Evolutionary conservation across 2,329 filamentous ascomycete species (phyloP).

Genomic region (Thielaviopsis cerberus): DNA sequence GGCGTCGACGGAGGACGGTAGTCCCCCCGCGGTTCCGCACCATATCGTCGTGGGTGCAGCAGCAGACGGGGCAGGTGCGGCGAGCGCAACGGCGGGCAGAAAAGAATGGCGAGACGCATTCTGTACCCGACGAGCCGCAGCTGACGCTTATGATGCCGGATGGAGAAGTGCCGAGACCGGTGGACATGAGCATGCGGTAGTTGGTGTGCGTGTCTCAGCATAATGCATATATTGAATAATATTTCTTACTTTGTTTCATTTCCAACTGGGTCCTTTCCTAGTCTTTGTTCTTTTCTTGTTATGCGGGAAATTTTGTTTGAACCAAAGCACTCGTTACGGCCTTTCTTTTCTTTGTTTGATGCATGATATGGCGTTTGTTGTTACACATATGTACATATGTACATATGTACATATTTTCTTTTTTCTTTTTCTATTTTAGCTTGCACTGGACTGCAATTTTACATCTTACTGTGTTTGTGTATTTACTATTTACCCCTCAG

Average conservation of each 20-base stretch:
- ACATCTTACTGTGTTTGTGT: too few relatives aligned
- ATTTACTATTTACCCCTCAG: too few relatives aligned
- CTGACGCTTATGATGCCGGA: slow-evolving; percentile 34
- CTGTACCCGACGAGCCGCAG: slow-evolving; percentile 27
- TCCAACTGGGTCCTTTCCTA: too few relatives aligned
- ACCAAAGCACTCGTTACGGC: too few relatives aligned
- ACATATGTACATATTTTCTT: too few relatives aligned
- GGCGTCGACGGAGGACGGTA: slow-evolving; percentile 30
- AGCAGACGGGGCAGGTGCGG: slow-evolving; percentile 38
- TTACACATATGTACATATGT: too few relatives aligned
- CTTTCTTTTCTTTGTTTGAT: too few relatives aligned
- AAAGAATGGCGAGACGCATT: slow-evolving; percentile 18
- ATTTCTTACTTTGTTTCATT: not conserved
- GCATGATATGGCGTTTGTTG: too few relatives aligned
- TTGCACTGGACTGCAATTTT: too few relatives aligned
- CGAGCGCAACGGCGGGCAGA: slow-evolving; percentile 25
- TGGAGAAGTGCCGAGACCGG: slow-evolving; percentile 26
- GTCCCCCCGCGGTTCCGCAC: slow-evolving; percentile 36
- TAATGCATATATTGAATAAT: not conserved
- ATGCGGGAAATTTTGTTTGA: too few relatives aligned
- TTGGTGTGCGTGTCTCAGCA: not conserved
- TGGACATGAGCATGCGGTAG: slow-evolving; percentile 16
- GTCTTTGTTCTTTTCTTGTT: too few relatives aligned
- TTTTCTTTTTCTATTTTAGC: too few relatives aligned
- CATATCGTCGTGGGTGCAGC: slow-evolving; percentile 45